These are phyloP conservation scores for Citrus sp. DNA, from an alignment of 345 rosid species.

Conservation along the genomic window DNA sequence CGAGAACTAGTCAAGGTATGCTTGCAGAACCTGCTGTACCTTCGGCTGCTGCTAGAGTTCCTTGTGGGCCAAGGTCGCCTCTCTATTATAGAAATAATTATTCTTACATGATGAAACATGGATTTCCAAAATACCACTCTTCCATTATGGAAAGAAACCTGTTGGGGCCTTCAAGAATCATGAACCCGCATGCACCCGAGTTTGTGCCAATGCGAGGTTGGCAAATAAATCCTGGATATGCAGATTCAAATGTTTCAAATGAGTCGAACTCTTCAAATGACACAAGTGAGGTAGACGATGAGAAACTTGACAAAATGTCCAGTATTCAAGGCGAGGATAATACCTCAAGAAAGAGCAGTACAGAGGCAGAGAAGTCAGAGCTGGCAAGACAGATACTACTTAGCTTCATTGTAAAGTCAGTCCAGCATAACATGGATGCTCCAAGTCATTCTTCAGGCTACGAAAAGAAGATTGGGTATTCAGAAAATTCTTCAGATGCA, in stretches of 20 bases:
- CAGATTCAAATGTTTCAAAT: conserved; percentile 7
- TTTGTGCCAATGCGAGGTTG: conserved; percentile 49
- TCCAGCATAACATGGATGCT: conserved; percentile 36
- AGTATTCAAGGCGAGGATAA: conserved; percentile 13
- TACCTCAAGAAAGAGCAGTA: conserved; percentile 21
- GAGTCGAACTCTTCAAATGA: conserved; percentile 21
- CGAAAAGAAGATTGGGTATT: conserved; percentile 24
- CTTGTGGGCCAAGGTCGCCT: conserved; percentile 54
- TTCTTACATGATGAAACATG: conserved; percentile 31
- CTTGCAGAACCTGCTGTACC: conserved; percentile 44
- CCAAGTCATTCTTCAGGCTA: conserved; percentile 19
- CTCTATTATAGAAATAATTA: conserved; percentile 37
- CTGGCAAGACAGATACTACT: no score
- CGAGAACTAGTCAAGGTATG: conserved; percentile 37
- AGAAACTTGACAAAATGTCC: conserved; percentile 18
- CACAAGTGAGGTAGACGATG: conserved; percentile 22
- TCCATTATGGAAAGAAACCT: conserved; percentile 20
- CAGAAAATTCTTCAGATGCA: conserved; percentile 43
- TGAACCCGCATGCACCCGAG: conserved; percentile 68
- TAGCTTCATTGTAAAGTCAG: no score
- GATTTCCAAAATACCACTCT: conserved; percentile 30
- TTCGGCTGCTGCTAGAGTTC: conserved; percentile 45
- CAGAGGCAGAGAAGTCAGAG: conserved; percentile 35
- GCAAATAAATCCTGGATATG: conserved; percentile 29
- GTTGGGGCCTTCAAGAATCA: conserved; percentile 30